phyloP scores from a whole-genome alignment of 495 filamentous ascomycete genomes.

The Friedmanniomyces simplex region DNA sequence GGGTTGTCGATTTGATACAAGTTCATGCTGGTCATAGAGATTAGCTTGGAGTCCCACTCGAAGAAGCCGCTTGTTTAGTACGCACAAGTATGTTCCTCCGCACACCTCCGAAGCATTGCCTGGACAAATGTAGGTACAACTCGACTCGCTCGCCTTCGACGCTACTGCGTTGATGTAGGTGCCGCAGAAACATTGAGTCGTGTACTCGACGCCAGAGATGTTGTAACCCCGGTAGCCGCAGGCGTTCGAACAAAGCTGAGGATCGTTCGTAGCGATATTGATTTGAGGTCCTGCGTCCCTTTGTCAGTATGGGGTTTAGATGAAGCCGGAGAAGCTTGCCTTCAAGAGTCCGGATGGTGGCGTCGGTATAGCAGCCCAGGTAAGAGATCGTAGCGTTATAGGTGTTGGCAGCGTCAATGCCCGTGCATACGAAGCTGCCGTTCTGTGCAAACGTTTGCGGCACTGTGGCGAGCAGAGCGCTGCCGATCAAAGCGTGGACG shows the following conservation, averaged over 20 bases:
- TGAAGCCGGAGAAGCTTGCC: neutral
- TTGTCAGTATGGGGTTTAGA: too few species aligned
- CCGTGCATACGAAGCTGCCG: conserved; percentile 12
- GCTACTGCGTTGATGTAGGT: neutral
- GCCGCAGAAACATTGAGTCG: conserved; percentile 9
- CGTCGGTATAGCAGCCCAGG: conserved; percentile 4
- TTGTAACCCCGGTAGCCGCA: conserved; percentile 10
- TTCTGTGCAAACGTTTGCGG: conserved; percentile 1
- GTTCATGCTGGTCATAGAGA: conserved; percentile 1
- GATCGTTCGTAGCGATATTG: conserved; percentile 5
- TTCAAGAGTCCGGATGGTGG: neutral
- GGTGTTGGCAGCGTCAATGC: conserved; percentile 1
- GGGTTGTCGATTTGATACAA: conserved; percentile 10
- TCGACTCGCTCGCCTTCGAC: neutral
- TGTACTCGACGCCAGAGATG: conserved; percentile 1
- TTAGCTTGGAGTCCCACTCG: neutral
- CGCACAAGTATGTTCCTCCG: conserved; percentile 6
- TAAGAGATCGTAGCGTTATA: neutral
- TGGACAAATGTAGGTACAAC: neutral
- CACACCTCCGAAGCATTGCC: neutral
- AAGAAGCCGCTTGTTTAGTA: neutral
- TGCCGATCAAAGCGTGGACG: neutral
- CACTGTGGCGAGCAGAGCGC: neutral
- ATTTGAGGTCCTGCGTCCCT: neutral
- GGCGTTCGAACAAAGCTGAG: neutral